Base-by-base conservation (phyloP, 2,329 filamentous ascomycete genomes). In the Apiospora kogelbergensis region DNA sequence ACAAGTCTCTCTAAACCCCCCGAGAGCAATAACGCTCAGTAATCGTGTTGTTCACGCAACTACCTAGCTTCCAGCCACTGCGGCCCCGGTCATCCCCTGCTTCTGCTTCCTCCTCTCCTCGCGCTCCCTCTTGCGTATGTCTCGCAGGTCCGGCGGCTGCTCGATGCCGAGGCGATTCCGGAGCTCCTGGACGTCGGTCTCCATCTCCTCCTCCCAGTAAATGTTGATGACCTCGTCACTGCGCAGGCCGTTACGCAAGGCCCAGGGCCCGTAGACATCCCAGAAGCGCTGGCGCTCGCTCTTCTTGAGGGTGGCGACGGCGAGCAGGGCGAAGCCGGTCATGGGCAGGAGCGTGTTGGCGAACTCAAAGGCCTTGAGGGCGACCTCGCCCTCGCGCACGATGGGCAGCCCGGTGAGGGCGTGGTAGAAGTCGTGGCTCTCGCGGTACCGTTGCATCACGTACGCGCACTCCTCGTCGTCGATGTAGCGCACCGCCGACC, bases 341-440 rank as follows among this genome's bases (percentile, higher is more conserved):
- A 99, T 99, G 0, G 96, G 96, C 68, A 99, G 83, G 42, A 97
- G 82, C 1, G 95, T 98, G 78, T 98, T 99, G 33, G 94, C 90
- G 79, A 97, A 99, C 83, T 99, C 96, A 74, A 99, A 97, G 0
- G 95, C 94, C 82, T 99, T 99, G 74, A 99, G 87, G n/a, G 95
- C 96, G 15, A 99, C 88, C 84, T 99, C 96, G 33, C 96, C 96
- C 83, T 99, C 96, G n/a, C 94, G 88, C 72, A 97, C 91, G 53
- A 97, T 89, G 0, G 96, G 96, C 64, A 99, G 82, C 0, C 95
- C 95, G 0, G 95, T 97, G 67, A 99, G 85, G 0, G 96, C 95
- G 80, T 99, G 96, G 83, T 97, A 98, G 81, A 99, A 98, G 80
- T 99, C 96, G 80, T 99, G 96, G 73, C 93, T 97, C 81, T 99